These are phyloP conservation scores for Hyphopichia buzzinii DNA, from an alignment of 1,139 yeast genomes.

Conservation along the genomic window DNA sequence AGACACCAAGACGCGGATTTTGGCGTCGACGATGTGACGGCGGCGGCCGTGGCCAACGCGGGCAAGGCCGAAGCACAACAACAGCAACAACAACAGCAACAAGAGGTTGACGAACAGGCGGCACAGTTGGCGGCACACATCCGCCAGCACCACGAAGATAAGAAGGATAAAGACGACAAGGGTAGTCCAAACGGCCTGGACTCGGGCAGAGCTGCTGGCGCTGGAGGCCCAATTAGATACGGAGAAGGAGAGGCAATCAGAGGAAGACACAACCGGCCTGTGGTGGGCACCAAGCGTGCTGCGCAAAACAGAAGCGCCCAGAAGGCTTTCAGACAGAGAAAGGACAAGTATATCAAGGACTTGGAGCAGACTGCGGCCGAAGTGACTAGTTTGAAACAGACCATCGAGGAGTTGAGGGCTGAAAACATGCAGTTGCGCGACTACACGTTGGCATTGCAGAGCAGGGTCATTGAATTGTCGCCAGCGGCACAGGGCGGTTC, in stretches of 20 bases:
- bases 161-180: neutral
- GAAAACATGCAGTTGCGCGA: conserved; percentile 75
- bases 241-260: neutral
- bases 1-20: conserved; percentile 24
- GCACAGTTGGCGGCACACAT: conserved; percentile 14
- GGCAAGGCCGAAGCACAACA: conserved; percentile 6
- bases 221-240: conserved; percentile 4
- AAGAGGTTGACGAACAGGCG: conserved; percentile 12
- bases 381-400: conserved; percentile 55
- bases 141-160: conserved; percentile 11
- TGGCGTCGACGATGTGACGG: conserved; percentile 30
- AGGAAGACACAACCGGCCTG: conserved; percentile 24
- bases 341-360: conserved; percentile 74
- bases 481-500: conserved; percentile 10
- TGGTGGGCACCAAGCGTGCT: conserved; percentile 74
- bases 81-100: conserved; percentile 7
- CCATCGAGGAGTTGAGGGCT: conserved; percentile 59
- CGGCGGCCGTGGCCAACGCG: conserved; percentile 30
- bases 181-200: conserved; percentile 8
- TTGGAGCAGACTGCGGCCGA: conserved; percentile 69
- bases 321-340: conserved; percentile 79
- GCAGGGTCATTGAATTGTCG: conserved; percentile 54
- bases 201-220: neutral
- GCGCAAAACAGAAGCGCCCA: conserved; percentile 89
- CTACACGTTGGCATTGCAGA: conserved; percentile 68